Base-by-base conservation (phyloP, 441 rosid genomes). In the Mallotus japonicus region DNA sequence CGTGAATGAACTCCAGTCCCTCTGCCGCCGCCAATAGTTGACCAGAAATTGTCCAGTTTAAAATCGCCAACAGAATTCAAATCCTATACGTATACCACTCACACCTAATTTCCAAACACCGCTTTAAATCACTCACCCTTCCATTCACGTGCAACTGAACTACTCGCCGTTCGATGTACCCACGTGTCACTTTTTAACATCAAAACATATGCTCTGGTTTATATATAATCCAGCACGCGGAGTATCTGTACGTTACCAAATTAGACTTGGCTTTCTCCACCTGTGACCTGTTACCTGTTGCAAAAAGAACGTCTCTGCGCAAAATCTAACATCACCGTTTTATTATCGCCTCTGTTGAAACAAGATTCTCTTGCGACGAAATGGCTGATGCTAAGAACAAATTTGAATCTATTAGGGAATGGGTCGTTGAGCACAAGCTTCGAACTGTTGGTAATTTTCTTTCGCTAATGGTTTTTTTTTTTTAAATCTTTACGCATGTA, bases 361-460 rank as follows among this genome's bases (percentile, higher is more conserved):
- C 47, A 0, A 59, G 37, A 15, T 11, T 46, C 5, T 6, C 15
- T 5, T 4, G 37, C 14, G 7, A 8, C 12, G 15, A 67, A 73
- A 93, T 93, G 95, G 88, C 87, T 64, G 97, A 90, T 44, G 67
- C 86, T 15, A 87, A 85, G 82, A 83, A 76, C 68, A 86, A 82
- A 28, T 24, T 92, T 22, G 90, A 87, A 65, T 81, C 95, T 17
- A 24, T 73, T 0, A 82, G 96, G 79, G 88, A 85, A 82, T 93
- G 97, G 98, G 75, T 93, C 73, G 80, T 77, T 16, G 90, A 92
- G 1, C 88, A 93, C 87, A 93, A 93, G 88, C 97, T 93, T 58
- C 80, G 93, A 76, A 81, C 97, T 53, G 98, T 93, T 62, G 98
- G 97, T 93, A 86, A 82, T 55, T 14, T 15, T n/a, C 11, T n/a